Evolutionary conservation across 768 basidiomycete genomes (phyloP).

Genomic region (Lentinula boryana): DNA sequence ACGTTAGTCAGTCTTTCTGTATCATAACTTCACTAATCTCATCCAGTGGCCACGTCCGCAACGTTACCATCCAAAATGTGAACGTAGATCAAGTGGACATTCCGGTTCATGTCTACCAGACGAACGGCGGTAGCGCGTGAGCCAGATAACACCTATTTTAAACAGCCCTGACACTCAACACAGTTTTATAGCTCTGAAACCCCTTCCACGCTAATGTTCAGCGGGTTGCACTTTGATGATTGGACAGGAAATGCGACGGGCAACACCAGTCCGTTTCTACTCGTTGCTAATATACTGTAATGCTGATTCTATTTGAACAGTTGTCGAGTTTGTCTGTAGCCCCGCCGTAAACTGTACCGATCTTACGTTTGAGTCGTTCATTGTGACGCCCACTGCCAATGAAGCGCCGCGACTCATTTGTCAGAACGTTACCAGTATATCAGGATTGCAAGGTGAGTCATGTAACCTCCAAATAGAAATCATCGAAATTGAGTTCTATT

Average conservation of each 20-base stretch:
- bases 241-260: constrained; percentile 41
- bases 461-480: not conserved
- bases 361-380: constrained; percentile 35
- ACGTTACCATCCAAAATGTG: constrained; percentile 37
- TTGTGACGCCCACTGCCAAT: constrained; percentile 30
- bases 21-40: not conserved
- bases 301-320: constrained; percentile 17
- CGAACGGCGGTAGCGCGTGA: constrained; percentile 41
- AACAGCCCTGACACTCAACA: not conserved
- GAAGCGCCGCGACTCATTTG: constrained; percentile 35
- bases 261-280: constrained; percentile 26
- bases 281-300: not conserved
- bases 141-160: constrained; percentile 7
- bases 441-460: constrained; percentile 18
- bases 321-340: constrained; percentile 47
- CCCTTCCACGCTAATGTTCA: constrained; percentile 43
- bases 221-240: constrained; percentile 37
- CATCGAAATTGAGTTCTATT: not conserved
- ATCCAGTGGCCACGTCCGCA: constrained; percentile 13
- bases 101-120: constrained; percentile 46
- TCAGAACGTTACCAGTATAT: constrained; percentile 35
- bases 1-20: constrained; percentile 20
- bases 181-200: constrained; percentile 35
- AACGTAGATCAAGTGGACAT: constrained; percentile 38
- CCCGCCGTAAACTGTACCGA: constrained; percentile 38